phyloP scores from a whole-genome alignment of 352 stramenopile species.

The Globisporangium viniferum region DNA sequence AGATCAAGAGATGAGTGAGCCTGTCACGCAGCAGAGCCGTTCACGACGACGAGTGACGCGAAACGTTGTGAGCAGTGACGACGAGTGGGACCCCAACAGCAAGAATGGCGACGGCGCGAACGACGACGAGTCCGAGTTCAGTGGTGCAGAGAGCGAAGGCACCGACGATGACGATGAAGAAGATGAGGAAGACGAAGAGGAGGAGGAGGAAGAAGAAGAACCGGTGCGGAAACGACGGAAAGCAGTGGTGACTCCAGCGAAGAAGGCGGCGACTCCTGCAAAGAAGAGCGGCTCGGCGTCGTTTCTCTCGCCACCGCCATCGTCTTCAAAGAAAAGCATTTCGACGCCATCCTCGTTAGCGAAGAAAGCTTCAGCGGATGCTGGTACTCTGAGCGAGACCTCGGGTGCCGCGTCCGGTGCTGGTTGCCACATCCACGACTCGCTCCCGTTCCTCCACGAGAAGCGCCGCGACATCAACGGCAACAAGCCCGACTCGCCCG shows the following conservation, averaged over 20 bases:
- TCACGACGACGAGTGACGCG: conserved; percentile 23
- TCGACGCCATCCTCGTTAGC: conserved; percentile 10
- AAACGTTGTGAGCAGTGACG: conserved; percentile 43
- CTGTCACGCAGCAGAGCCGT: conserved; percentile 15
- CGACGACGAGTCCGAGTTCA: conserved; percentile 60
- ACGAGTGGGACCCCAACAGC: conserved; percentile 39
- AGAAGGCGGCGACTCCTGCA: conserved; percentile 20
- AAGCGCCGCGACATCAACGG: conserved; percentile 88
- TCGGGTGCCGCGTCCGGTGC: conserved; percentile 44
- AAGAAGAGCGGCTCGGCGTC: conserved; percentile 26
- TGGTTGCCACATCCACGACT: conserved; percentile 89
- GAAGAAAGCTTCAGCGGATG: conserved; percentile 22
- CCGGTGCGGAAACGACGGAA: conserved; percentile 39
- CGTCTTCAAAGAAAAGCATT: conserved; percentile 24
- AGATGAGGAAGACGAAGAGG: conserved; percentile 31
- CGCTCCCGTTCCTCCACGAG: conserved; percentile 86
- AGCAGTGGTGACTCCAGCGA: conserved; percentile 12
- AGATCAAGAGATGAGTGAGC: conserved; percentile 8
- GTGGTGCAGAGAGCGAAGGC: conserved; percentile 26
- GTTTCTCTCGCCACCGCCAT: conserved; percentile 33
- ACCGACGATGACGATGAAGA: conserved; percentile 44
- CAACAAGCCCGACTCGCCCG: conserved; percentile 70
- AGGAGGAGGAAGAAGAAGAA: conserved; percentile 43
- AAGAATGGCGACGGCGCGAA: conserved; percentile 32
- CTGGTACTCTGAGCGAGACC: conserved; percentile 9